These are phyloP conservation scores for Cercospora sp. DNA, from an alignment of 2,329 filamentous ascomycete genomes.

Conservation along the genomic window DNA sequence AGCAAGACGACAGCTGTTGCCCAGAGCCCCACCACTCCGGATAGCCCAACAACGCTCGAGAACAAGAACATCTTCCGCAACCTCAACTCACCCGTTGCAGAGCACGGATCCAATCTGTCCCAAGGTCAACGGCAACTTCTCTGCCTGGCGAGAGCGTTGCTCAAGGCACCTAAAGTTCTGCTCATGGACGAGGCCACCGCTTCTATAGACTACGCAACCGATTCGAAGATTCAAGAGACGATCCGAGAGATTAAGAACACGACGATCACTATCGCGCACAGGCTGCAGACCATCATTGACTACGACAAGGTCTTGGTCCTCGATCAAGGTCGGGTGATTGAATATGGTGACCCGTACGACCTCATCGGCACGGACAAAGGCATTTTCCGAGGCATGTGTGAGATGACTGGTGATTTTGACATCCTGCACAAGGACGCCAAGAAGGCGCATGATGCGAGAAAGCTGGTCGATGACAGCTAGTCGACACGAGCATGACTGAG, in stretches of 20 bases:
- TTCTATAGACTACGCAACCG: constrained; percentile 94
- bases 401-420: constrained; percentile 66
- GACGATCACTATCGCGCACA: constrained; percentile 94
- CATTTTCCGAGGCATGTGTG: constrained; percentile 66
- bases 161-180: constrained; percentile 88
- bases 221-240: constrained; percentile 93
- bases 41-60: constrained; percentile 53
- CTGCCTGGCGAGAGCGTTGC: constrained; percentile 86
- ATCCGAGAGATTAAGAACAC: constrained; percentile 90
- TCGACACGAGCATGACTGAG: not conserved
- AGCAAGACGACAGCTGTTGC: constrained; percentile 39
- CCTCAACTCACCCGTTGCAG: constrained; percentile 76
- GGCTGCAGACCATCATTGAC: constrained; percentile 93
- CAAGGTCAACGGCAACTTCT: constrained; percentile 94
- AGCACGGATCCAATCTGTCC: constrained; percentile 91
- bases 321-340: constrained; percentile 82
- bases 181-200: constrained; percentile 99
- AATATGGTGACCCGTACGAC: constrained; percentile 87
- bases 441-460: constrained; percentile 48
- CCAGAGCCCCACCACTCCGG: constrained; percentile 38
- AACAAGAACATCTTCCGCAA: constrained; percentile 97
- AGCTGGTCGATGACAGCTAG: constrained; percentile 42
- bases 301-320: constrained; percentile 97
- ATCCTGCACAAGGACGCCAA: constrained; percentile 57
- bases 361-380: constrained; percentile 71